Base-by-base conservation (phyloP, 257 asterid species). In the Cinchona pubescens region DNA sequence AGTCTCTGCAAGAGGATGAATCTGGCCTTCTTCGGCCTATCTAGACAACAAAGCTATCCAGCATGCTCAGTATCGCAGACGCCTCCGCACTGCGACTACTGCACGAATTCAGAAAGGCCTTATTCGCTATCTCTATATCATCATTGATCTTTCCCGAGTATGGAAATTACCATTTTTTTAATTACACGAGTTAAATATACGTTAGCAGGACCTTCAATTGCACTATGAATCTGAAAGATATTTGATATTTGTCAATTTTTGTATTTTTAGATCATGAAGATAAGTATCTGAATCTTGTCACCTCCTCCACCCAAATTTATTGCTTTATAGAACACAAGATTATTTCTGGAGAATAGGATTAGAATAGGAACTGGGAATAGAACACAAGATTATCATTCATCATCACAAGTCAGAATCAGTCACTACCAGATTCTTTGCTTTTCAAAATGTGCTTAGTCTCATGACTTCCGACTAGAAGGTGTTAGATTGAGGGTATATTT, bases 1-100 rank as follows among this genome's bases (percentile, higher is more conserved):
- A 95, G 82, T 89, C 98, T 78, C 83, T 95, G 51, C 99, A 95
- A 78, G 99, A 95, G 86, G 98, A 95, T 60, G 99, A 95, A 76
- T 91, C 96, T 27, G 98, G 99, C 10, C 90, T 86, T 70, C 96
- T 95, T 72, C 96, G 98, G 32, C 96, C 97, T 42, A 86, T 95
- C n/a, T n/a, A 62, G 98, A 91, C 87, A 92, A 90, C 89, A 91
- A 87, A 84, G 79, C 93, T 23, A 91, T 91, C 62, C 84, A 86
- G 78, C 99, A 95, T 83, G 97, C 99, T 80, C 96, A 95, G 74
- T 95, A 95, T 78, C 88, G 97, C 9, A 56, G 88, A 32, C 98
- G 98, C 15, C 96, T 95, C 64, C 91, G 94, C 40, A 82, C 94
- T 25, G 75, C 96, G 15, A 62, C 94, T 18, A 83, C 93, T 77